A percentile compares a stretch with the other conserved stretches of the same genome.
Evolutionary conservation across 371 early-diverging fungal species (phyloP).

Genomic region (Lichtheimia ramosa): DNA sequence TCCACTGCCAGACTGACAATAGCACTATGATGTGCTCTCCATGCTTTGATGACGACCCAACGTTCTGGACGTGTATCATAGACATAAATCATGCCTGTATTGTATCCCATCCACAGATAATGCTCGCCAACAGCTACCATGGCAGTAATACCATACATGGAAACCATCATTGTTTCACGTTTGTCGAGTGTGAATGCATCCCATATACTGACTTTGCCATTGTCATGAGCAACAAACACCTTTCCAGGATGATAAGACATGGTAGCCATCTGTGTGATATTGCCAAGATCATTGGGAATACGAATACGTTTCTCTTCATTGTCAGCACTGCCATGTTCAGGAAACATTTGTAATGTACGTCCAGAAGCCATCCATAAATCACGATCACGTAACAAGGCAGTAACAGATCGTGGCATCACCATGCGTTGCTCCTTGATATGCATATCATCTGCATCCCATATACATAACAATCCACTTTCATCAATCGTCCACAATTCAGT

Average conservation of each 20-base stretch:
- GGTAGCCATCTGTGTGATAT: constrained; percentile 59
- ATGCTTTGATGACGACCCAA: constrained; percentile 70
- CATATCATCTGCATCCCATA: constrained; percentile 59
- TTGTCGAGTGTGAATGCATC: constrained; percentile 51
- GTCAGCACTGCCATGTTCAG: constrained; percentile 6
- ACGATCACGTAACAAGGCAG: constrained; percentile 49
- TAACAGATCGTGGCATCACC: constrained; percentile 11
- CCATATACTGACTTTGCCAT: constrained; percentile 80
- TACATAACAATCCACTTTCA: constrained; percentile 66
- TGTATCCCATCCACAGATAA: constrained; percentile 80
- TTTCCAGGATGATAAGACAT: constrained; percentile 38
- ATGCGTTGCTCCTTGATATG: not conserved
- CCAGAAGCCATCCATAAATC: constrained; percentile 54
- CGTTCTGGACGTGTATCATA: constrained; percentile 60
- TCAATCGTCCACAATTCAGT: constrained; percentile 76
- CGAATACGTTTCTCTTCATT: constrained; percentile 13
- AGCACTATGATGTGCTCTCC: constrained; percentile 62
- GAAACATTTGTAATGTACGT: constrained; percentile 13
- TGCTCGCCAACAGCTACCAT: constrained; percentile 61
- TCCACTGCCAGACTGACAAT: constrained; percentile 60
- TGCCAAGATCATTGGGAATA: constrained; percentile 56
- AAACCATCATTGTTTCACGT: constrained; percentile 50
- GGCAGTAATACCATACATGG: constrained; percentile 68
- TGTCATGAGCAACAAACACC: constrained; percentile 77
- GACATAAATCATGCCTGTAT: constrained; percentile 78